A percentile compares a stretch with the other conserved stretches of the same genome.
Evolutionary conservation across 148 eudicot genomes (phyloP).

Genomic region (Rhododendron molle): DNA sequence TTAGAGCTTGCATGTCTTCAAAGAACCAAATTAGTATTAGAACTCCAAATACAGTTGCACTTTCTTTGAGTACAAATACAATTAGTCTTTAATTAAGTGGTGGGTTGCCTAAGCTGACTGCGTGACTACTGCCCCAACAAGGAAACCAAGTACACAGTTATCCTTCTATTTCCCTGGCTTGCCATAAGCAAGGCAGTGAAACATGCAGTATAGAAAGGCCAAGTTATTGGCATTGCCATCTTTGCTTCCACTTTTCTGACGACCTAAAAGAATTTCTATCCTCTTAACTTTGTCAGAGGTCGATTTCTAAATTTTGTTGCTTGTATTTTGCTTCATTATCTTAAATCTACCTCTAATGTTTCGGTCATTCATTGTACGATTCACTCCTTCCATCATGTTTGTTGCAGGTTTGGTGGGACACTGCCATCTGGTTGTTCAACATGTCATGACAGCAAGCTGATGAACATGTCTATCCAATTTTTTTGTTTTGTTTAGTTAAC

Average conservation of each 20-base stretch:
- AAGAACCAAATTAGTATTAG: neutral
- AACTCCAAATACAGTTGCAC: neutral
- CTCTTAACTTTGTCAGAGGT: neutral
- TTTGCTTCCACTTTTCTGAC: neutral
- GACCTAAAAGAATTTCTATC: neutral
- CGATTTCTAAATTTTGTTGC: neutral
- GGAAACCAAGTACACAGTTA: neutral
- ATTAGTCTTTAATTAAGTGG: neutral
- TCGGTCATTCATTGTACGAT: neutral
- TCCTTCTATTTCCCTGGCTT: neutral
- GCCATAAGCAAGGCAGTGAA: neutral
- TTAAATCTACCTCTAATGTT: neutral
- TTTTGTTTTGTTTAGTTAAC: slow-evolving; percentile 2
- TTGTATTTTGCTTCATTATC: neutral
- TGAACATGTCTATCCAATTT: slow-evolving; percentile 8
- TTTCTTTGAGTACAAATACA: neutral
- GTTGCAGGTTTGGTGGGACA: slow-evolving; percentile 25
- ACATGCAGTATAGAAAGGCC: neutral
- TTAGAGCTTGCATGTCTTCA: neutral
- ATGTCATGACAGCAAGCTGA: slow-evolving; percentile 15
- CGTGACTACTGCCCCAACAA: neutral
- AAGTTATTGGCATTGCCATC: neutral
- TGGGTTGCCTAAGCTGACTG: neutral
- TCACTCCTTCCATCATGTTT: neutral
- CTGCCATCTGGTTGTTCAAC: slow-evolving; percentile 10